Conservation (phyloP, 495 filamentous ascomycete genomes). For the Aspergillus affinis region DNA sequence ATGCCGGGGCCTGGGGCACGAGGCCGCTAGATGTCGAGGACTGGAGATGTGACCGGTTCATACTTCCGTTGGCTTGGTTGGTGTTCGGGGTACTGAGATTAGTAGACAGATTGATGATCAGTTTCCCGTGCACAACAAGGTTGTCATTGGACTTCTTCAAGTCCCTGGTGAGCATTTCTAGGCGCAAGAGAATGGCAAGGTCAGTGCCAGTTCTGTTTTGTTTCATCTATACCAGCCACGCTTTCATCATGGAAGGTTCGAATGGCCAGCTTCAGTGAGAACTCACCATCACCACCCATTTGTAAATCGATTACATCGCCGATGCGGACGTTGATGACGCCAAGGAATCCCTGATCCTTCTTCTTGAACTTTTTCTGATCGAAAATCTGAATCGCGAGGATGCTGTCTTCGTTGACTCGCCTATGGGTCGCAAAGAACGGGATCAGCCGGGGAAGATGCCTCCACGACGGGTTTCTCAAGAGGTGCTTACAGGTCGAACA, state of each 20-base stretch:
- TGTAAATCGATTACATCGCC: slow-evolving; percentile 90
- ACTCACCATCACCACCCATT: slow-evolving; percentile 86
- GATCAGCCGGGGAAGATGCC: slow-evolving; percentile 16
- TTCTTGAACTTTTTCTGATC: slow-evolving; percentile 99
- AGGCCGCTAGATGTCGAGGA: slow-evolving; percentile 43
- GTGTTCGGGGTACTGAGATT: slow-evolving; percentile 65
- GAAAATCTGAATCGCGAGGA: slow-evolving; percentile 96
- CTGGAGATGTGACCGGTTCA: slow-evolving; percentile 38
- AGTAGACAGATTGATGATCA: slow-evolving; percentile 93
- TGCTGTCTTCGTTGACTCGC: slow-evolving; percentile 86
- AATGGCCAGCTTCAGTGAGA: slow-evolving; percentile 9
- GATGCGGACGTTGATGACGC: slow-evolving; percentile 94
- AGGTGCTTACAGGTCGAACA: slow-evolving; percentile 82
- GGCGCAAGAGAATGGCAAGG: slow-evolving; percentile 2
- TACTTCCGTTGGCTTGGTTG: slow-evolving; percentile 37
- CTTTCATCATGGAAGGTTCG: neutral
- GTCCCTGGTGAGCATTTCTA: slow-evolving; percentile 97
- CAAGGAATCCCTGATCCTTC: slow-evolving; percentile 98
- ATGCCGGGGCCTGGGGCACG: slow-evolving; percentile 36
- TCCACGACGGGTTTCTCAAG: neutral
- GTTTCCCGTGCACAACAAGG: slow-evolving; percentile 93
- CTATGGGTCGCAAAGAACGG: slow-evolving; percentile 41
- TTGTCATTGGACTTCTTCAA: slow-evolving; percentile 98
- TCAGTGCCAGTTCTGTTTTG: slow-evolving; percentile 12
- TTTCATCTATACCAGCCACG: neutral